Percentiles rank a stretch among this genome's conserved stretches.
phyloP scores from a whole-genome alignment of 2,329 filamentous ascomycete species.

The Calonectria naviculata region DNA sequence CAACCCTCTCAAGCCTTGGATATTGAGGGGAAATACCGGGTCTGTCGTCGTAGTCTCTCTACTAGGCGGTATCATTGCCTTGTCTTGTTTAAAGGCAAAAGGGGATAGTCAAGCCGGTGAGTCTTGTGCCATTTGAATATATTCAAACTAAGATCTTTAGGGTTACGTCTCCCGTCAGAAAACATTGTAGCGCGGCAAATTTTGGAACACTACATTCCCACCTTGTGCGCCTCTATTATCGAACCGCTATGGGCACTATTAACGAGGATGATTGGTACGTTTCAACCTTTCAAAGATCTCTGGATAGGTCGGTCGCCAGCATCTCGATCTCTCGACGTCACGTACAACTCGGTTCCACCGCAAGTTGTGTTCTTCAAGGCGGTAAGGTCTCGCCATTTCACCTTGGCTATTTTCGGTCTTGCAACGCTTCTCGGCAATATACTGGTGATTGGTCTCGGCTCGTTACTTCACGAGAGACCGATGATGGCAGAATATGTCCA shows the following conservation, averaged over 20 bases:
- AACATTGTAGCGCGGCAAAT: too few species aligned
- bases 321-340: background rate
- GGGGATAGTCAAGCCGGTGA: background rate
- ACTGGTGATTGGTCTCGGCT: background rate
- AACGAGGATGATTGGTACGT: background rate
- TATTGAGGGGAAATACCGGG: background rate
- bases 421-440: background rate
- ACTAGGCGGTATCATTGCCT: background rate
- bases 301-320: background rate
- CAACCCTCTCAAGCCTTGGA: conserved; percentile 2
- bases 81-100: background rate
- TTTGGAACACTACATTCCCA: too few species aligned
- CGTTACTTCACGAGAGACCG: background rate
- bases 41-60: background rate
- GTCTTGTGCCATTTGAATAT: too few species aligned
- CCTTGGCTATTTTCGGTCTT: background rate
- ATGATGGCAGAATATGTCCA: background rate
- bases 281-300: conserved; percentile 9
- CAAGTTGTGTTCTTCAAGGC: background rate
- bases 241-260: conserved; percentile 9
- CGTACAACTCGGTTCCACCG: background rate
- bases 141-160: too few species aligned
- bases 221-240: too few species aligned
- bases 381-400: background rate
- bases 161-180: too few species aligned